phyloP scores from a whole-genome alignment of 305 asterid genomes.

The Ilex paraguariensis region DNA sequence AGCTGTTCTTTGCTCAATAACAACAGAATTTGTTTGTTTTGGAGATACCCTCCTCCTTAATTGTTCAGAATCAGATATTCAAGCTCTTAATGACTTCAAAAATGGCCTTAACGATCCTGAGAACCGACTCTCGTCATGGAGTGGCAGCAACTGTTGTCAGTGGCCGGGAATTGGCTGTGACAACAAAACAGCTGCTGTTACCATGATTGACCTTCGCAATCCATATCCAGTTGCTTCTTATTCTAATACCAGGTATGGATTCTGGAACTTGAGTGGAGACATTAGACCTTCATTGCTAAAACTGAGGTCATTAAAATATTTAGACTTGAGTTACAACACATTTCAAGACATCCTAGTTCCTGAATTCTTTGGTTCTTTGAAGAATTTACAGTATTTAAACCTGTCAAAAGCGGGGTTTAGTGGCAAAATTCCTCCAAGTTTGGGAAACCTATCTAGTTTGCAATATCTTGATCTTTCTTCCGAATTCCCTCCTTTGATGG shows the following conservation, averaged over 20 bases:
- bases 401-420: constrained; percentile 42
- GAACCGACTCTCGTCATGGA: constrained; percentile 39
- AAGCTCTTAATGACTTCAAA: constrained; percentile 44
- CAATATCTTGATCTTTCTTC: constrained; percentile 48
- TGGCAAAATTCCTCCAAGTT: constrained; percentile 29
- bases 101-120: constrained; percentile 42
- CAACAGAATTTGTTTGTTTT: constrained; percentile 7
- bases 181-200: constrained; percentile 24
- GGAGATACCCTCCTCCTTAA: constrained; percentile 12
- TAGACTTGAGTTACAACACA: constrained; percentile 48
- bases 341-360: constrained; percentile 40
- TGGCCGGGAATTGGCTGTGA: constrained; percentile 45
- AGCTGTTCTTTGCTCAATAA: constrained; percentile 16
- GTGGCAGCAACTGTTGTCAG: constrained; percentile 35
- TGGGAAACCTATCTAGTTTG: constrained; percentile 49
- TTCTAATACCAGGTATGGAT: constrained; percentile 23
- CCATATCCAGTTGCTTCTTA: constrained; percentile 14
- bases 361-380: constrained; percentile 36
- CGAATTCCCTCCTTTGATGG: constrained; percentile 16
- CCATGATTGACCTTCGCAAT: constrained; percentile 36
- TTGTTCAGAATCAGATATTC: constrained; percentile 26
- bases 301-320: constrained; percentile 29
- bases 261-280: constrained; percentile 52
- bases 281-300: constrained; percentile 39
- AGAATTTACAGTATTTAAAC: constrained; percentile 35